Evolutionary conservation across 495 filamentous ascomycete genomes (phyloP).

Genomic region (Xanthoparmelia taractica): DNA sequence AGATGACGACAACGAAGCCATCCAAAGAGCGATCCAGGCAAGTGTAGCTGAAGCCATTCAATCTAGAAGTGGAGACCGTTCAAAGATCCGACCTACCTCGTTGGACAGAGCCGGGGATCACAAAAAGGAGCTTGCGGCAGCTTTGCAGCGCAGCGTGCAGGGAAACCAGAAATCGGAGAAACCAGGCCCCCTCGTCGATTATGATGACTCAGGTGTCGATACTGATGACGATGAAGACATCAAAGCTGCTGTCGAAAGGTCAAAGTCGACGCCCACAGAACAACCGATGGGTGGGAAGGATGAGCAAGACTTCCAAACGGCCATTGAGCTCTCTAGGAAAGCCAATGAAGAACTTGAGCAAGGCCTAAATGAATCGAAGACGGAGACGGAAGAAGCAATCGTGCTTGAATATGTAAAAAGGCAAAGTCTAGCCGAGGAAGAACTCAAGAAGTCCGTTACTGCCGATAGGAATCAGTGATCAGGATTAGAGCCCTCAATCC

Average conservation of each 20-base stretch:
- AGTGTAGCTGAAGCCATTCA: slow-evolving; percentile 32
- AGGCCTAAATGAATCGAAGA: slow-evolving; percentile 38
- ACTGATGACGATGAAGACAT: slow-evolving; percentile 38
- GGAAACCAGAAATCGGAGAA: not conserved
- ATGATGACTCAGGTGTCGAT: slow-evolving; percentile 28
- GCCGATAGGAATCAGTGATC: not conserved
- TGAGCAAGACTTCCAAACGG: slow-evolving; percentile 38
- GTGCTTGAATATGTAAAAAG: slow-evolving; percentile 71
- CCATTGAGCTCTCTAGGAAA: slow-evolving; percentile 40
- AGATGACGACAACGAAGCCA: slow-evolving; percentile 27
- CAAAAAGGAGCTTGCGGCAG: slow-evolving; percentile 22
- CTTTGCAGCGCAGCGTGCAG: slow-evolving; percentile 20
- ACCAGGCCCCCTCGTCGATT: slow-evolving; percentile 17
- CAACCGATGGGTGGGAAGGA: slow-evolving; percentile 32
- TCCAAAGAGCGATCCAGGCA: slow-evolving; percentile 29
- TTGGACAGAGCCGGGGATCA: slow-evolving; percentile 21
- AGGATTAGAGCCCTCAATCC: not conserved
- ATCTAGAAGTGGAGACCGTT: slow-evolving; percentile 28
- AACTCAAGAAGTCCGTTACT: slow-evolving; percentile 15
- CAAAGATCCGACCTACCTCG: slow-evolving; percentile 8
- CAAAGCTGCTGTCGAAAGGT: slow-evolving; percentile 31
- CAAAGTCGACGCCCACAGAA: slow-evolving; percentile 24
- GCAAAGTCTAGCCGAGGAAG: slow-evolving; percentile 62
- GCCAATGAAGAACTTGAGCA: slow-evolving; percentile 29
- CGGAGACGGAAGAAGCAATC: slow-evolving; percentile 61